phyloP scores from a whole-genome alignment of 2,329 filamentous ascomycete species.

The Colletotrichum navitas region DNA sequence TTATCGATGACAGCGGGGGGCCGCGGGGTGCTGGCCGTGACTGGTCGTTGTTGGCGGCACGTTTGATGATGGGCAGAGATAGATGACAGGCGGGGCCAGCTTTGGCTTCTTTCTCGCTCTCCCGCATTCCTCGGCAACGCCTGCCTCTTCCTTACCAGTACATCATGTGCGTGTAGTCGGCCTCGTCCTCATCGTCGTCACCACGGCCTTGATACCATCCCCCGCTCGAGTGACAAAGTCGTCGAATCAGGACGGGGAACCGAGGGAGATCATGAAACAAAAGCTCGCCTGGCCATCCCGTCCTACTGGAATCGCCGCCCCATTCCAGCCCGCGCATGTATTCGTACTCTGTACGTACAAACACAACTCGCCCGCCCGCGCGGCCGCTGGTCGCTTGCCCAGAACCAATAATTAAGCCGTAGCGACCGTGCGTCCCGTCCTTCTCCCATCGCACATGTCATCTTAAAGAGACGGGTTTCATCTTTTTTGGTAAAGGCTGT shows the following conservation, averaged over 20 bases:
- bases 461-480: constrained; percentile 39
- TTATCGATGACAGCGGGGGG: not conserved
- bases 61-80: constrained; percentile 41
- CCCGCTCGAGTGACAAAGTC: not conserved
- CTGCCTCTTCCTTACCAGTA: not conserved
- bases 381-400: not conserved
- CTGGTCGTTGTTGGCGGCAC: not conserved
- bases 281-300: constrained; percentile 14
- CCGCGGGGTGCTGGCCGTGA: not conserved
- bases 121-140: constrained; percentile 15
- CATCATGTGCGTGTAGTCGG: too few species aligned
- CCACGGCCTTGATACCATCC: not conserved
- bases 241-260: constrained; percentile 6
- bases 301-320: not conserved
- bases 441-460: constrained; percentile 12
- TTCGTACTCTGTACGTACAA: not conserved
- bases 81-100: constrained; percentile 32
- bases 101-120: constrained; percentile 17
- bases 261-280: constrained; percentile 38
- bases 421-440: not conserved
- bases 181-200: not conserved
- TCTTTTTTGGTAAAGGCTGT: constrained; percentile 22
- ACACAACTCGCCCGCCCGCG: not conserved
- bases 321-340: not conserved
- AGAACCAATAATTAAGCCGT: not conserved